Conservation (phyloP, 306 rosid species). For the Dryas alaskensis region DNA sequence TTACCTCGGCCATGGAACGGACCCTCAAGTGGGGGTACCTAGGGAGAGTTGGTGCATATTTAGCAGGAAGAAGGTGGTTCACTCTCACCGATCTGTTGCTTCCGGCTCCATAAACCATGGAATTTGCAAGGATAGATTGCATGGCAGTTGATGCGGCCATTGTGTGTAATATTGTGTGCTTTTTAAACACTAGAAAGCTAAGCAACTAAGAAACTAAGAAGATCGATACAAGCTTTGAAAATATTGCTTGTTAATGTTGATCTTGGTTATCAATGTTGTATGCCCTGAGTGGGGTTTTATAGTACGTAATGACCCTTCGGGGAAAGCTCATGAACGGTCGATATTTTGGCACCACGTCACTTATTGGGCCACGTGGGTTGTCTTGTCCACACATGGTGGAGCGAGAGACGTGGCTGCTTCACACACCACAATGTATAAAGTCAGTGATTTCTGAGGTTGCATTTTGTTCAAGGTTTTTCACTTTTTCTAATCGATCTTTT, state of each 20-base stretch:
- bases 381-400: conserved; percentile 36
- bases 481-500: too few species aligned
- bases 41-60: neutral
- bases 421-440: neutral
- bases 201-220: too few species aligned
- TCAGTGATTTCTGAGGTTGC: neutral
- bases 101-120: conserved; percentile 21
- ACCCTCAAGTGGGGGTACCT: conserved; percentile 31
- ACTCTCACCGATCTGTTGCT: conserved; percentile 23
- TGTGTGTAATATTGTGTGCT: too few species aligned
- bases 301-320: neutral
- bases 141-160: conserved; percentile 46
- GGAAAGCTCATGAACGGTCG: conserved; percentile 29
- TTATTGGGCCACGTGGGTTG: conserved; percentile 43
- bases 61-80: conserved; percentile 32
- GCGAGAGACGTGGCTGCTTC: conserved; percentile 33
- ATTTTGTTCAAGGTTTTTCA: too few species aligned
- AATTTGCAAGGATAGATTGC: conserved; percentile 39
- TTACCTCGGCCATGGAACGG: conserved; percentile 45
- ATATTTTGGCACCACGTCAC: conserved; percentile 39
- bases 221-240: too few species aligned
- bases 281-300: neutral
- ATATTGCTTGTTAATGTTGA: neutral
- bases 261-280: neutral
- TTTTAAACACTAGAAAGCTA: too few species aligned